Evolutionary conservation across 2,329 filamentous ascomycete genomes (phyloP).

Genomic region (Pseudogymnoascus sp.): DNA sequence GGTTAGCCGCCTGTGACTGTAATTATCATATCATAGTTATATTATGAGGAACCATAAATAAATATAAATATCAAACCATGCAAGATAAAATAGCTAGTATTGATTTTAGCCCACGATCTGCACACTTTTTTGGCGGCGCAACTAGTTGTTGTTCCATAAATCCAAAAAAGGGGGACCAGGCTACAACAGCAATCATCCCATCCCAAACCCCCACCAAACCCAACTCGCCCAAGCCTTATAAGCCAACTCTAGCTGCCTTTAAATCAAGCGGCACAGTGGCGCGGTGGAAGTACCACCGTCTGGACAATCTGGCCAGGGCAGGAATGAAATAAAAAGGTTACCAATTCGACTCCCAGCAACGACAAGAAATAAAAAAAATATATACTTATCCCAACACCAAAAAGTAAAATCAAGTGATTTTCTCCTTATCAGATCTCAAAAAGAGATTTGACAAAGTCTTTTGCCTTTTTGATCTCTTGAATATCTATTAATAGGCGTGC

Average conservation of each 20-base stretch:
- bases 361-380: neutral
- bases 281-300: neutral
- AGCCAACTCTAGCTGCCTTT: neutral
- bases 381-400: neutral
- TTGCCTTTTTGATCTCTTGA: neutral
- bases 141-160: neutral
- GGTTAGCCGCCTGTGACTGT: neutral
- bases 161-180: neutral
- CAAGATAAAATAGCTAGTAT: neutral
- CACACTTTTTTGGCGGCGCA: neutral
- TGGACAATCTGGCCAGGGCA: constrained; percentile 7
- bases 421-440: constrained; percentile 3
- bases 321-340: constrained; percentile 1
- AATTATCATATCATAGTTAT: neutral
- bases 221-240: neutral
- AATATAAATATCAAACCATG: neutral
- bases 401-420: constrained; percentile 7
- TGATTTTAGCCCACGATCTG: neutral
- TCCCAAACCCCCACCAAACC: neutral
- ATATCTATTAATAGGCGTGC: neutral
- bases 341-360: neutral
- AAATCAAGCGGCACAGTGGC: constrained; percentile 7
- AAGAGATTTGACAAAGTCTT: neutral
- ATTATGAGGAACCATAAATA: neutral
- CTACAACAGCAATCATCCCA: neutral